phyloP scores from a whole-genome alignment of 768 basidiomycete species.

The Rhodotorula graminis region DNA sequence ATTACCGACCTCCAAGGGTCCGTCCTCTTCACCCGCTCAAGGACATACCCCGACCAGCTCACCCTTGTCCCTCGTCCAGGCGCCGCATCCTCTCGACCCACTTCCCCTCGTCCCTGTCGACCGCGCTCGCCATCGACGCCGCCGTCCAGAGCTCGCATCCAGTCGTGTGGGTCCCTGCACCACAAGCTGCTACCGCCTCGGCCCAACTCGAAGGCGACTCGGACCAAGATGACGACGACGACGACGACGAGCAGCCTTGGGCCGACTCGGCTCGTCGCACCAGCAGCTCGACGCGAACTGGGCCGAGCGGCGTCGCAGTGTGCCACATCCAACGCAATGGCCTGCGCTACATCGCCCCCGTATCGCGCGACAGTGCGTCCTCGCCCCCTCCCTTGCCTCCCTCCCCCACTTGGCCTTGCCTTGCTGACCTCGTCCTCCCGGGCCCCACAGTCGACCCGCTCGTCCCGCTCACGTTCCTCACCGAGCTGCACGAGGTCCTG shows the following conservation, averaged over 20 bases:
- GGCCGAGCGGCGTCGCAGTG: constrained; percentile 9
- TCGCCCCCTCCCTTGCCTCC: no score
- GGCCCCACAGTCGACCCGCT: constrained; percentile 26
- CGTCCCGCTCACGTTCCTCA: constrained; percentile 31
- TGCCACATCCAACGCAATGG: constrained; percentile 14
- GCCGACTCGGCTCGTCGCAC: neutral
- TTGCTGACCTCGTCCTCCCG: neutral
- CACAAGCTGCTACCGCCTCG: neutral
- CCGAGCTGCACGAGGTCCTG: constrained; percentile 29
- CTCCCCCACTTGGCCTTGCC: no score
- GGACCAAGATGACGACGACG: neutral
- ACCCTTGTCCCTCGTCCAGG: neutral
- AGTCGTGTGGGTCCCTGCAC: constrained; percentile 13
- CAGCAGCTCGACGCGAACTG: no score
- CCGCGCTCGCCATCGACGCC: constrained; percentile 30
- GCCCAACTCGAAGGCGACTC: neutral
- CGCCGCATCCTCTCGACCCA: constrained; percentile 33
- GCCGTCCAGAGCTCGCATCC: constrained; percentile 1
- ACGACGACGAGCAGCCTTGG: neutral
- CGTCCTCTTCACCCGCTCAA: neutral
- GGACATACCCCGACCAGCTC: neutral
- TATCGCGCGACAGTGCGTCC: constrained; percentile 15
- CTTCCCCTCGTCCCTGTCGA: constrained; percentile 14
- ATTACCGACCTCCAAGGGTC: constrained; percentile 12
- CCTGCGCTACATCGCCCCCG: constrained; percentile 22